Base-by-base conservation (phyloP, 768 basidiomycete species). In the Auricularia sp. region DNA sequence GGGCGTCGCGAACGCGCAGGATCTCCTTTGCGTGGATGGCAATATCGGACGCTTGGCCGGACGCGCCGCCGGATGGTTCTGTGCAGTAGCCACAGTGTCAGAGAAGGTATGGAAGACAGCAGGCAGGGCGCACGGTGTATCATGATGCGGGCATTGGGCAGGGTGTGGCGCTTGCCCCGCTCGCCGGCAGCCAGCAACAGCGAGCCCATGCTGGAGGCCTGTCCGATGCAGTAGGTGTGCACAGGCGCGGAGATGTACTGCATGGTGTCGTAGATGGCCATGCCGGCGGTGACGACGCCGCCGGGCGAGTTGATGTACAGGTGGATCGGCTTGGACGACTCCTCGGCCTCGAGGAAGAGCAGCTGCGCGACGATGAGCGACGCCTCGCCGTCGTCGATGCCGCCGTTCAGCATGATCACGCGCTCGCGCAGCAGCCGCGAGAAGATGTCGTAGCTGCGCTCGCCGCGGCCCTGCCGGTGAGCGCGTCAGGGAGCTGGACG, bases 21-120 rank as follows among this genome's bases (percentile, higher is more conserved):
- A 98, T 98, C 77, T 98, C 94, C 74, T 90, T 91, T 3, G 96
- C 96, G 72, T 96, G 93, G 67, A 96, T 95, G n/a, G 93, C 92
- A 69, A 98, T 96, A 75, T 98, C 96, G 47, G 88, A 88, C 23
- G 96, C 96, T 73, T 96, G 94, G 3, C 96, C 96, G 36, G 90
- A 90, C 56, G 94, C 94, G 44, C 95, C 96, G 63, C 96, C 96
- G 42, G 93, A 96, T 0, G 96, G 96, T 75, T 98, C 95, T 97
- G 23, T 67, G 58, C 62, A 61, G 58, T 51, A 65, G 56, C 12
- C 53, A 35, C 58, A 42, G 12, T 47, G 36, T 59, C n/a, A 51
- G 47, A 62, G 35, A 62, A 42, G 59, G 29, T 16, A 34, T 14
- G 18, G 18, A 34, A 8, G 43, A 23, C 21, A 58, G 33, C n/a